Evolutionary conservation across 2,329 filamentous ascomycete genomes (phyloP), one percentile per base, ranked within the genome.

Genomic region (Exophiala aquamarina): DNA sequence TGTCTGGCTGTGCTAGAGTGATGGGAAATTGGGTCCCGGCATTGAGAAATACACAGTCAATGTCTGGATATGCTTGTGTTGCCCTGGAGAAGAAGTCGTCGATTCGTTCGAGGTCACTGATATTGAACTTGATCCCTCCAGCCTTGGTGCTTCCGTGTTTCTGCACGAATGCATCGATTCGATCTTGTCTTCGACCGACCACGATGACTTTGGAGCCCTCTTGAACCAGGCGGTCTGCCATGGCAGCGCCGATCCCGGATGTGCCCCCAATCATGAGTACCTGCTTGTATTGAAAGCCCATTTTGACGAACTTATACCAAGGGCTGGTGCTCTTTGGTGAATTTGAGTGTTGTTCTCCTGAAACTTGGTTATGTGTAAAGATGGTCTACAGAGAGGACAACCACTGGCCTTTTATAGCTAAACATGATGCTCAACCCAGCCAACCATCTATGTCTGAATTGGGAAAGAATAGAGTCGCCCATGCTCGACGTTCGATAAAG

Each of bases 41-140:
- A 59, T 82, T 83, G 41, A 83, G 64, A 44, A 84, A 62, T 19
- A 84, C 59, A 54, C 72, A 74, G 63, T 82, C 78, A 20, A 83
- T 71, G 20, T 72, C 64, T 0, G 78, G 75, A 57, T 78, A 69
- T 1, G 59, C 54, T 11, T 60, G 50, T 6, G 65, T 62, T 23
- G 73, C 54, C 11, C 61, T 64, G 3, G 52, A 54, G 7, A 65
- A 70, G 60, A 77, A 79, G 1, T 56, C 47, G 0, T 67, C 65
- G 10, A 78, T 72, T 3, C 65, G 59, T 1, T 61, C 59, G 0
- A 74, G 56, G 20, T 79, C 62, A 7, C 65, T 65, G 33, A 80
- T 71, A 55, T 82, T 78, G 44, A 76, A 74, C 9, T 55, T 59
- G 2, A 73, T 56, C 2, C 61, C 63, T 20, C 62, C 67, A 18